Evolutionary conservation across 805 yeast genomes (phyloP).

Genomic region (Cyberlindnera maritima): DNA sequence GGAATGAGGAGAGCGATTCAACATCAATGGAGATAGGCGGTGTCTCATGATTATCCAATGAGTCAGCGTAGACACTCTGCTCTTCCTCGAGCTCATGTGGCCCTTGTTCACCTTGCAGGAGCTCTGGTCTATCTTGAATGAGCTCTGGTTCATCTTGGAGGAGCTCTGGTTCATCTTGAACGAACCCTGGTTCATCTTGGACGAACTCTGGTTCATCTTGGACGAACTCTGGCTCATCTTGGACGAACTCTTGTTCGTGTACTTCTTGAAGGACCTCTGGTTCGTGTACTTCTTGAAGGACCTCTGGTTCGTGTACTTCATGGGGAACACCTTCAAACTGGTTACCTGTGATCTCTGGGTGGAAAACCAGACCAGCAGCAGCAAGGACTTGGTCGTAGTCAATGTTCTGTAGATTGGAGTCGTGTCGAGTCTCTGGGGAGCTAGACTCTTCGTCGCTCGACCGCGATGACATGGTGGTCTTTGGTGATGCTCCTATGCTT

Average conservation of each 20-base stretch:
- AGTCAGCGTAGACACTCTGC: no score
- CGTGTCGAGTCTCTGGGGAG: background rate
- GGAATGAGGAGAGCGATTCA: slow-evolving; percentile 33
- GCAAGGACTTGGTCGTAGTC: background rate
- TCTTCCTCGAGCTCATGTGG: no score
- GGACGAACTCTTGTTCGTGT: no score
- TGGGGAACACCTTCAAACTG: background rate
- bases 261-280: no score
- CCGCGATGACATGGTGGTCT: slow-evolving; percentile 1
- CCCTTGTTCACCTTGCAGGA: no score
- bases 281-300: no score
- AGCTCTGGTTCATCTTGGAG: no score
- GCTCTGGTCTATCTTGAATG: no score
- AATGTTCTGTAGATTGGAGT: background rate
- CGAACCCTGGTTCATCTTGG: no score
- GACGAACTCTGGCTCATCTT: no score
- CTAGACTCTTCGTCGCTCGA: background rate
- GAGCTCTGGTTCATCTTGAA: no score
- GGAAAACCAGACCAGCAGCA: background rate
- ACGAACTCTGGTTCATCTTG: no score
- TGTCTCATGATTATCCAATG: background rate
- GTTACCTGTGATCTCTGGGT: background rate
- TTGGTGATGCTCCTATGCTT: background rate
- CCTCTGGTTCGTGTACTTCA: background rate
- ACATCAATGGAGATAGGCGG: background rate